Evolutionary conservation across 1,284 basidiomycete genomes (phyloP), one percentile per base, ranked within the genome.

Genomic region (Tilletia walkeri): DNA sequence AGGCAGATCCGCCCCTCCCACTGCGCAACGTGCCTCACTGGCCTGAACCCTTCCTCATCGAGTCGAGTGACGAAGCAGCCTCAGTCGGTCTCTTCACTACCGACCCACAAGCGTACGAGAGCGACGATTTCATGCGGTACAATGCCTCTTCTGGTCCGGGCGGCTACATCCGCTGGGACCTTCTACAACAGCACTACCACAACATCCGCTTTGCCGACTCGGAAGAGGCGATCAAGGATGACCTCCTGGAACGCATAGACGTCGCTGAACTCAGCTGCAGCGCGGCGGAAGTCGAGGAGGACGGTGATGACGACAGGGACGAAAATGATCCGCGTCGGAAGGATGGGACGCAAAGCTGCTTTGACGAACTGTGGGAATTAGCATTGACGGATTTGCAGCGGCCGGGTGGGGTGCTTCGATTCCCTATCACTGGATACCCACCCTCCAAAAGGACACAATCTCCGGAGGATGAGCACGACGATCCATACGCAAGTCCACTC

Each of bases 111-210:
- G 30, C 38, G 34, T 63, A 63, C 59, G 36, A 63, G 6, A 39
- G 34, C 16, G 59, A 63, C 16, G 59, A 63, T 38, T 63, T 63
- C n/a, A 41, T 38, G 30, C 30, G 36, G 6, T 63, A 36, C 59
- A 63, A 63, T 16, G 59, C 59, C 16, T 39, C 59, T 9, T 14
- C 16, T 16, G 59, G 59, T 38, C 36, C 59, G 10, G 59, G 59
- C 38, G 59, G 59, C 3, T 63, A 63, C 36, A n/a, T 63, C 36
- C 59, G 59, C 30, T 63, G 59, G 59, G 59, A 63, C 36, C 59
- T 63, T 24, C 59, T 63, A 6, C 59, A 63, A 20, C 59, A 63
- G 34, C 59, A 63, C 36, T 63, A 63, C 34, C 36, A 16, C 18
- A 36, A 63, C 59, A 39, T 63, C 14, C 59, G 59, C 9, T 39